Base-by-base conservation (phyloP, 2,329 filamentous ascomycete genomes). In the Talaromyces sp. region DNA sequence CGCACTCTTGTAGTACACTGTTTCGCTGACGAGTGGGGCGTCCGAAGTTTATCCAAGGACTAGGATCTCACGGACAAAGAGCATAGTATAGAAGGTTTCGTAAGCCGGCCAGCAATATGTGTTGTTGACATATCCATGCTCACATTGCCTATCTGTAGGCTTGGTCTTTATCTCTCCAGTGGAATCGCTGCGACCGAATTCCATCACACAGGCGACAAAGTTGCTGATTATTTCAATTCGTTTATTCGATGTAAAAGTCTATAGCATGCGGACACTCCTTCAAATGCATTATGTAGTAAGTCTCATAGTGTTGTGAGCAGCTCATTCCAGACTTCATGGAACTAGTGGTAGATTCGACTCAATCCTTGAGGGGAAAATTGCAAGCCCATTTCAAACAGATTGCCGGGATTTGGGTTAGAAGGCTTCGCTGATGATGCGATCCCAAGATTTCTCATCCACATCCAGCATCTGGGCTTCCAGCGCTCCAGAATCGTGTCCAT, bases 371-470 rank as follows among this genome's bases (percentile, higher is more conserved):
- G 9, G 13, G 13, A 38, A 38, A 9, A 38, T 38, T 13, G 13
- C n/a, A n/a, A 13, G 4, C 35, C 17, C 17, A 31, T 31, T 38
- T n/a, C 35, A 7, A 7, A n/a, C 35, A 38, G 35, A 38, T n/a
- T 38, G 14, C 35, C 17, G 35, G 14, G 35, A 6, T n/a, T 38
- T 3, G 3, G 35, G 26, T 61, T 38, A 63, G 19, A 63, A 63
- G 2, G 51, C 58, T 7, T 63, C 61, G 41, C 58, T 60, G 31
- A 63, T 63, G 26, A 63, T 63, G 21, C 58, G 58, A 46, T 63
- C 61, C 61, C 61, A 63, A 7, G 61, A 60, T 17, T 59, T 60
- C n/a, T 63, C 58, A 2, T 55, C 51, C 6, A 52, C 58, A 50
- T 62, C 55, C 17, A 57, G 50, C 17, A 35, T 60, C 4, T 52